Evolutionary conservation across 768 basidiomycete species (phyloP).

Genomic region (Cantharellus cinnabarinus): DNA sequence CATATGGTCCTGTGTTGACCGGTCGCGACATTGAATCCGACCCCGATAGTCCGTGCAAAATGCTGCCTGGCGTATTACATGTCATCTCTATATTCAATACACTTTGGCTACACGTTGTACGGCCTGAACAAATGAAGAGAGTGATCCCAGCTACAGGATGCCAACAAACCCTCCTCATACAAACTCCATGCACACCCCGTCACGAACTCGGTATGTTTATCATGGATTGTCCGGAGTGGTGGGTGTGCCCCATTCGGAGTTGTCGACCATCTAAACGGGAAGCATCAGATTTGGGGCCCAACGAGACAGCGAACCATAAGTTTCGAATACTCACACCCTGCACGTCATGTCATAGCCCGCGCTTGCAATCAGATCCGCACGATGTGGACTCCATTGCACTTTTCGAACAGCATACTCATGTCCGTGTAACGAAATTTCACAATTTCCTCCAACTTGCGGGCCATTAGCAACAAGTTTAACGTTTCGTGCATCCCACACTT

Average conservation of each 20-base stretch:
- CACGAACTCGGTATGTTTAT: conserved; percentile 87
- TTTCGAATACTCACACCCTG: conserved; percentile 43
- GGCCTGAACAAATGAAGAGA: conserved; percentile 8
- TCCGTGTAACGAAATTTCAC: conserved; percentile 49
- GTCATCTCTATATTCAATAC: no score
- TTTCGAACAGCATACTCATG: conserved; percentile 84
- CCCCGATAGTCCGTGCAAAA: no score
- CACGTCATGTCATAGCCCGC: conserved; percentile 92
- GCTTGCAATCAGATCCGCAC: conserved; percentile 22
- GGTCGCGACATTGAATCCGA: no score
- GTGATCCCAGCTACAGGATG: conserved; percentile 78
- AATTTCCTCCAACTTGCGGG: conserved; percentile 42
- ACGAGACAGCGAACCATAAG: neutral
- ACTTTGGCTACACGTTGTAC: neutral
- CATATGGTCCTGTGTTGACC: no score
- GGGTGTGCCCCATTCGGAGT: conserved; percentile 28
- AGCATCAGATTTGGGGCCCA: neutral
- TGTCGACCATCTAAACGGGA: conserved; percentile 47
- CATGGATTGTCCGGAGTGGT: conserved; percentile 44
- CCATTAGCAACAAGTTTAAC: conserved; percentile 30
- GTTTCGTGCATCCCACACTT: conserved; percentile 82
- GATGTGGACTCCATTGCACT: conserved; percentile 76
- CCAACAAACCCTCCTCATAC: conserved; percentile 69
- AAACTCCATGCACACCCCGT: conserved; percentile 85
- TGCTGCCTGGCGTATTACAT: no score